A percentile compares a stretch with the other conserved stretches of the same genome.
These are phyloP conservation scores for Flammula alnicola DNA, from an alignment of 1,284 basidiomycete species.

Conservation along the genomic window DNA sequence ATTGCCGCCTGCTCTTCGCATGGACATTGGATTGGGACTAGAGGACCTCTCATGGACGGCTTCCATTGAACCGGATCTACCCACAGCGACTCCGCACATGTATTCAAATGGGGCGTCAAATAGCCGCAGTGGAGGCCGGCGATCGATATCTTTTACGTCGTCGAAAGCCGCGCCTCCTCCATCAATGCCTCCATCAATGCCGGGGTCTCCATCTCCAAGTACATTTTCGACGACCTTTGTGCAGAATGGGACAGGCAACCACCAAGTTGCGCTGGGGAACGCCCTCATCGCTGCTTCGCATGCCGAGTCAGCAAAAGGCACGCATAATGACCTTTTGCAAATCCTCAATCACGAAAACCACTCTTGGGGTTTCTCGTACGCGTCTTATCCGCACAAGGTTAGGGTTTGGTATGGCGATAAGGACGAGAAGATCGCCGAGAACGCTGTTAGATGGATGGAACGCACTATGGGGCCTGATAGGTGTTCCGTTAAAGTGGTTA, in stretches of 20 bases:
- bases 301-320: conserved; percentile 90
- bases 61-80: conserved; percentile 34
- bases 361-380: conserved; percentile 85
- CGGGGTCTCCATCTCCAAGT: conserved; percentile 54
- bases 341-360: conserved; percentile 87
- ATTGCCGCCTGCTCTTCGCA: conserved; percentile 52
- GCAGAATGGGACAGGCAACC: conserved; percentile 39
- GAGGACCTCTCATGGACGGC: conserved; percentile 59
- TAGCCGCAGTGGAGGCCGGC: conserved; percentile 49
- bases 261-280: conserved; percentile 77
- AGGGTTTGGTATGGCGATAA: conserved; percentile 93
- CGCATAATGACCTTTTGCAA: conserved; percentile 88
- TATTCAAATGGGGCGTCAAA: conserved; percentile 19
- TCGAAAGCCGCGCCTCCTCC: conserved; percentile 38
- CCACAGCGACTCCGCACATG: conserved; percentile 26
- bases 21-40: conserved; percentile 66
- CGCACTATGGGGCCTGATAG: conserved; percentile 76
- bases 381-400: conserved; percentile 78
- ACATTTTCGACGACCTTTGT: conserved; percentile 44
- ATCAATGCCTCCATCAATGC: conserved; percentile 50
- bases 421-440: conserved; percentile 92
- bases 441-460: conserved; percentile 91
- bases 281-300: conserved; percentile 94
- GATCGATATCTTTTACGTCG: conserved; percentile 70
- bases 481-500: conserved; percentile 82